Conservation (phyloP, 768 basidiomycete species). For the Leucosporidium scottii region DNA sequence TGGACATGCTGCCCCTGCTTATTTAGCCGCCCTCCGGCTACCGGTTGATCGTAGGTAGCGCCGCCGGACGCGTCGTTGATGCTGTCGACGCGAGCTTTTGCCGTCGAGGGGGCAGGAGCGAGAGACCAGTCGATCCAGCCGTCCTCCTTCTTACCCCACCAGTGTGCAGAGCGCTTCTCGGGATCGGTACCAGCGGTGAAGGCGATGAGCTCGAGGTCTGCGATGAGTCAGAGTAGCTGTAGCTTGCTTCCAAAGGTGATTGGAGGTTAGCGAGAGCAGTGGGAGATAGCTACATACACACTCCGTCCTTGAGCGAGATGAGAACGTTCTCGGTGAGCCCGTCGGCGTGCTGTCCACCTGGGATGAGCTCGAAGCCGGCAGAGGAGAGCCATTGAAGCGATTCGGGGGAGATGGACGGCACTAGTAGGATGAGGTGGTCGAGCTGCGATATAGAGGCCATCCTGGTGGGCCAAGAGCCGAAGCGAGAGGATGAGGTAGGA, state of each 20-base stretch:
- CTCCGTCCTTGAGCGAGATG: constrained; percentile 17
- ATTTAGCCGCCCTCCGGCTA: background rate
- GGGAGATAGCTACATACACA: background rate
- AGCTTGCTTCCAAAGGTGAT: background rate
- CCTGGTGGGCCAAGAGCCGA: too few species aligned
- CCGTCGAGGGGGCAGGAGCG: background rate
- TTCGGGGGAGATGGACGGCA: background rate
- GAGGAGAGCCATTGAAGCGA: background rate
- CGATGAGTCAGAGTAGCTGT: background rate
- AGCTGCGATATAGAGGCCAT: background rate
- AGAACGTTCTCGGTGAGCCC: constrained; percentile 20
- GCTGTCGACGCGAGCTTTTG: background rate
- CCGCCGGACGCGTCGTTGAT: background rate
- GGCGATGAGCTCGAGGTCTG: constrained; percentile 21
- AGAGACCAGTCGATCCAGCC: constrained; percentile 21
- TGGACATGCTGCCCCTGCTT: constrained; percentile 13
- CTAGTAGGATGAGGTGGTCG: constrained; percentile 16
- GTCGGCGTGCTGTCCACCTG: constrained; percentile 17
- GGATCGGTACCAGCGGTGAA: constrained; percentile 2
- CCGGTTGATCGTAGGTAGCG: background rate
- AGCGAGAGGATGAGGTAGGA: too few species aligned
- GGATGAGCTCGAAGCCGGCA: constrained; percentile 9
- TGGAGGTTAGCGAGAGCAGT: background rate
- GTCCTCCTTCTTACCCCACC: constrained; percentile 13
- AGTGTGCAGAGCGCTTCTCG: background rate